Evolutionary conservation across 352 stramenopile species (phyloP).

Genomic region (Globisporangium mamillatum): DNA sequence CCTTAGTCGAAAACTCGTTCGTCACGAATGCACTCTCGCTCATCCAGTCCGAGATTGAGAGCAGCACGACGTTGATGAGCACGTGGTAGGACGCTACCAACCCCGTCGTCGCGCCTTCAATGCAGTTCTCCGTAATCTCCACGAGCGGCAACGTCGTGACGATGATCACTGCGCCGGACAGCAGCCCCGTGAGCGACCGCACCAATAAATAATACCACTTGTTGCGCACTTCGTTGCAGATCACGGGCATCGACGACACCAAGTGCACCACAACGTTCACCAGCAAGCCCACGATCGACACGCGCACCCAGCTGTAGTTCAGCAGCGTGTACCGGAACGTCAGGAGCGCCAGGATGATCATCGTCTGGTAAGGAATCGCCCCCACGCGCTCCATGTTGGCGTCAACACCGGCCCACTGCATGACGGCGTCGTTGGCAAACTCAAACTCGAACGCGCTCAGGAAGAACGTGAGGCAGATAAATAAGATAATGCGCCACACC

Average conservation of each 20-base stretch:
- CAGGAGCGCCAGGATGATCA: constrained; percentile 47
- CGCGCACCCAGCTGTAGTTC: constrained; percentile 72
- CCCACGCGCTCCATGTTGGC: constrained; percentile 36
- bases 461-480: constrained; percentile 61
- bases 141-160: constrained; percentile 64
- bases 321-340: constrained; percentile 57
- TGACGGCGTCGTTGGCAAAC: constrained; percentile 43
- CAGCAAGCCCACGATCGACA: constrained; percentile 45
- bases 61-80: constrained; percentile 59
- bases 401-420: constrained; percentile 44
- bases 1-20: constrained; percentile 31
- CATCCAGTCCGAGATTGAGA: constrained; percentile 59
- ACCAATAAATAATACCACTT: constrained; percentile 51
- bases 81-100: constrained; percentile 59
- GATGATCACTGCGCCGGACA: constrained; percentile 34
- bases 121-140: constrained; percentile 70
- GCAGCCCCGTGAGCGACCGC: constrained; percentile 40
- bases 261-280: constrained; percentile 35
- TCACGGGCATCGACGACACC: constrained; percentile 37
- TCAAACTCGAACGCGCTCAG: constrained; percentile 64
- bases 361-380: constrained; percentile 40
- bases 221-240: constrained; percentile 42
- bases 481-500: constrained; percentile 71
- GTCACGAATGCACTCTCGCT: constrained; percentile 40
- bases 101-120: constrained; percentile 66